Evolutionary conservation across 441 rosid genomes (phyloP).

Genomic region (Monsonia emarginata): DNA sequence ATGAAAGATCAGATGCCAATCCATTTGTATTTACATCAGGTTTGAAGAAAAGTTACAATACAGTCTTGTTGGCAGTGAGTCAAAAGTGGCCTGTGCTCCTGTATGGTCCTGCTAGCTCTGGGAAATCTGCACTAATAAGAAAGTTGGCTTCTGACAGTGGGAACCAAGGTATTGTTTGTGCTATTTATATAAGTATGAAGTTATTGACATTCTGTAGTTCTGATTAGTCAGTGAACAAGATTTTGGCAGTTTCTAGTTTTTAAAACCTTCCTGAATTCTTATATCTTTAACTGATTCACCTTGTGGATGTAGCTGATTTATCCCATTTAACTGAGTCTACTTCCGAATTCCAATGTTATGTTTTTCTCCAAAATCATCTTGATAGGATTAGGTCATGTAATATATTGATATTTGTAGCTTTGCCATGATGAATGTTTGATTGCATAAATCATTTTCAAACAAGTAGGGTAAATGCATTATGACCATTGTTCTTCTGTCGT

Average conservation of each 20-base stretch:
- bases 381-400: too few relatives aligned
- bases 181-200: neutral
- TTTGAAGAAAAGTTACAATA: slow-evolving; percentile 60
- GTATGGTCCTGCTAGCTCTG: slow-evolving; percentile 81
- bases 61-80: slow-evolving; percentile 67
- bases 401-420: too few relatives aligned
- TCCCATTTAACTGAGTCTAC: too few relatives aligned
- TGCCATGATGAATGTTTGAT: neutral
- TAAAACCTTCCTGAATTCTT: neutral
- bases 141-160: slow-evolving; percentile 64
- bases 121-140: slow-evolving; percentile 81
- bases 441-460: neutral
- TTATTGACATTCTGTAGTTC: neutral
- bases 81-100: slow-evolving; percentile 94
- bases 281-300: too few relatives aligned
- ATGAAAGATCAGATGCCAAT: slow-evolving; percentile 31
- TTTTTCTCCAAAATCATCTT: too few relatives aligned
- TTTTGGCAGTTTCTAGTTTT: neutral
- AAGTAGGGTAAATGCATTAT: neutral
- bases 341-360: too few relatives aligned
- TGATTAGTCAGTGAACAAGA: neutral
- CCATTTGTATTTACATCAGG: slow-evolving; percentile 59
- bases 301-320: too few relatives aligned
- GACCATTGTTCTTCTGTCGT: neutral
- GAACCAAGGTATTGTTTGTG: slow-evolving; percentile 42